Evolutionary conservation across 2,329 filamentous ascomycete genomes (phyloP).

Genomic region (Colletotrichum destructivum): DNA sequence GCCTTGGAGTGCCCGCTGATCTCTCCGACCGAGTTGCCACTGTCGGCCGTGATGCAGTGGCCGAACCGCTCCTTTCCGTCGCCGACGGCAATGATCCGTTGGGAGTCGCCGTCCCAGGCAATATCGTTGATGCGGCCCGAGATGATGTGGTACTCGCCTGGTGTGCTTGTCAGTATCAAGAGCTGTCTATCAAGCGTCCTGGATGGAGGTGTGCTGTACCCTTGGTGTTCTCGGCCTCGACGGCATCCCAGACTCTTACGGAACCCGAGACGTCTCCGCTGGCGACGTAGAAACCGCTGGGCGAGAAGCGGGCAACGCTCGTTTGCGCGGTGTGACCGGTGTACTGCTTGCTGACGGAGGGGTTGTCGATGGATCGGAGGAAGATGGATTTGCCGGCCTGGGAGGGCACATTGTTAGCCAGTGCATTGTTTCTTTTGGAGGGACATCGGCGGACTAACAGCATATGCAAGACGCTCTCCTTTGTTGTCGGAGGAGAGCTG

Average conservation of each 20-base stretch:
- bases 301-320: conserved; percentile 93
- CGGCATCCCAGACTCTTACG: conserved; percentile 93
- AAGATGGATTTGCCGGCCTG: conserved; percentile 98
- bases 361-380: conserved; percentile 93
- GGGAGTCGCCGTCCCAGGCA: conserved; percentile 97
- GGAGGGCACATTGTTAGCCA: conserved; percentile 5
- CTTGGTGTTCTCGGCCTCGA: conserved; percentile 87
- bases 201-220: conserved; percentile 55
- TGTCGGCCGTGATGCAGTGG: conserved; percentile 94
- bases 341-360: conserved; percentile 88
- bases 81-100: conserved; percentile 95
- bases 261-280: conserved; percentile 89
- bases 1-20: conserved; percentile 91
- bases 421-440: background rate
- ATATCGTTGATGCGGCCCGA: conserved; percentile 96
- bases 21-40: conserved; percentile 95
- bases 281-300: conserved; percentile 94
- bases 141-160: conserved; percentile 92
- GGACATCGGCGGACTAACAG: conserved; percentile 70
- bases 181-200: background rate
- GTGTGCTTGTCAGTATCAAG: conserved; percentile 19
- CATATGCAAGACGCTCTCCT: conserved; percentile 93
- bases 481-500: conserved; percentile 90
- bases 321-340: conserved; percentile 90
- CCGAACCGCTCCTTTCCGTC: conserved; percentile 95